Base-by-base conservation (phyloP, 306 rosid species). In the Acmispon strigosus region DNA sequence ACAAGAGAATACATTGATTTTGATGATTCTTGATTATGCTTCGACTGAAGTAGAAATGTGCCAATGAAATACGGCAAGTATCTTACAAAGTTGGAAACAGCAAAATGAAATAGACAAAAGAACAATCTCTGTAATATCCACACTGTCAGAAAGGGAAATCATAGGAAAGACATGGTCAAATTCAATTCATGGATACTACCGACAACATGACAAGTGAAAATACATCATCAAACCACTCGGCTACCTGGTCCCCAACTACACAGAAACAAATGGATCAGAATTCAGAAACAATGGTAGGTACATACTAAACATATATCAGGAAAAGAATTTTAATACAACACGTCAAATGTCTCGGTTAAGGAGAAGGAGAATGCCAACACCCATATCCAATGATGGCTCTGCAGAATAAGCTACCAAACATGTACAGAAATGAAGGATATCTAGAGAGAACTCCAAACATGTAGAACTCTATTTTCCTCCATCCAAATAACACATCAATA, bases 241-340 rank as follows among this genome's bases (percentile, higher is more conserved):
- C 59, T 15, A 27, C 10, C 63, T 74, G 69, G 67, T 62, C 76
- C 73, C 66, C 50, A 27, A 29, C 17, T 63, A 59, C 3, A 48
- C 15, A 4, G 29, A 72, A 45, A 64, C 43, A 42, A 24, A 39
- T 39, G 43, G 43, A 32, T 32, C 37, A 32, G 7, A 32, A 32
- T 4, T 32, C 37, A 32, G 7, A 32, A 32, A 32, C 37, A 32
- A 32, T 32, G 37, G 37, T 32, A 7, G 32, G 6, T 48, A 29
- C 66, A 54, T 22, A 56, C 69, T 67, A 54, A 66, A 22, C 70
- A 77, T 80, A 11, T 22, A 74, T 22, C 37, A 42, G 32, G 15
- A 52, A 61, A 68, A 73, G 76, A 77, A 55, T 69, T 63, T 62
- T 51, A 73, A 62, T 73, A 82, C 80, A 74, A 78, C 82, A 76